Base-by-base conservation (phyloP, 208 protist species). In the Phytomonas sp. region DNA sequence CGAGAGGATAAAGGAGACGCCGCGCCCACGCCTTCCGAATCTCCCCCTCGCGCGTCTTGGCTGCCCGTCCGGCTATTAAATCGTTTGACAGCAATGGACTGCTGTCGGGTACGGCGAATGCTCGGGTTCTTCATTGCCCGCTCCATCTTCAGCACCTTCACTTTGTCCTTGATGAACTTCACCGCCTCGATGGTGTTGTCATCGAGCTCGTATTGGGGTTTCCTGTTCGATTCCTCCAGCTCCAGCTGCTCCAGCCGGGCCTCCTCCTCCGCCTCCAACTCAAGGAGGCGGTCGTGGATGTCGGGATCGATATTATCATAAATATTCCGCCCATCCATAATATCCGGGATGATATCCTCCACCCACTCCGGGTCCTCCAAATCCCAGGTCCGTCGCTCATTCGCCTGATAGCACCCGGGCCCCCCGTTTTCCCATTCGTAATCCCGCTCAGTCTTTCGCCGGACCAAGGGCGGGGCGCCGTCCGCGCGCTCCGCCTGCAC, bases 251-350 rank as follows among this genome's bases (percentile, higher is more conserved):
- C 87, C 16, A 97, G 76, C 63, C 88, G 87, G 31, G 86, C 80
- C 67, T 97, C 88, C 74, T 98, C 93, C 77, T 98, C 94, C 11
- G 92, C 91, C 79, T 98, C 92, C 33, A 98, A 77, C 80, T 96
- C 91, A 26, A 94, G 56, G 11, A 98, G 79, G 40, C 86, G 86
- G 69, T 97, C 80, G 66, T 96, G 85, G 82, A 99, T 99, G 40
- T 99, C 98, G 12, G 98, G 97, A 78, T 99, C 99, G 67, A 99
- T 94, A 78, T 98, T 99, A 85, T 99, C 99, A 45, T 94, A 91
- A 78, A 99, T 98, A 80, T 99, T 99, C 82, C 99, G 98, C 60
- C 99, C 99, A 74, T 99, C 95, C 84, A 99, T 97, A 76, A 99
- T 99, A 78, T 99, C 98, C 2, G 99, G 99, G 60, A 99, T 98